Evolutionary conservation across 192 early-diverging fungal genomes (phyloP).

Genomic region (Mycoemilia scoparia): DNA sequence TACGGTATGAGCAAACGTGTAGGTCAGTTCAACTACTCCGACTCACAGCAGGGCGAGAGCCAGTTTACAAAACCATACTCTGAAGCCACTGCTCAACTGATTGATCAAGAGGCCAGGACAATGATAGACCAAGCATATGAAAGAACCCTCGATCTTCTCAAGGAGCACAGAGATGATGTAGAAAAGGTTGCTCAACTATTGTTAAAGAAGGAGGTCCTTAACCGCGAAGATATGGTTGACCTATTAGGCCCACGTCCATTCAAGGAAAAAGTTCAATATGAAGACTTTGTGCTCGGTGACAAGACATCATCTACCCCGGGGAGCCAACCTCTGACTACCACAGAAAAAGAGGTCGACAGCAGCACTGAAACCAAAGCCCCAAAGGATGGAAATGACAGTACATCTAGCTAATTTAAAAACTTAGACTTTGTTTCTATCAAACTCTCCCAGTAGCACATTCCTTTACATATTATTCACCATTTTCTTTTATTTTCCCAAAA

Average conservation of each 20-base stretch:
- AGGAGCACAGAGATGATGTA: conserved; percentile 64
- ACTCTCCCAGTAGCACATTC: too few species aligned
- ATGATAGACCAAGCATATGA: conserved; percentile 67
- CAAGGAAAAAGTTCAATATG: conserved; percentile 48
- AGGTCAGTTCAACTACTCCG: conserved; percentile 70
- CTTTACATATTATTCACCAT: too few species aligned
- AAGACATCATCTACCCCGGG: conserved; percentile 10
- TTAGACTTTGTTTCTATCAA: too few species aligned
- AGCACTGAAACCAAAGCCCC: too few species aligned
- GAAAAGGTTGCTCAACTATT: conserved; percentile 83
- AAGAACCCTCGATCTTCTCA: conserved; percentile 66
- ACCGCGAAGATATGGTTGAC: conserved; percentile 86
- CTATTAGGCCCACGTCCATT: conserved; percentile 74
- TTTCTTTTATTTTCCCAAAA: too few species aligned
- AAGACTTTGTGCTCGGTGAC: conserved; percentile 38
- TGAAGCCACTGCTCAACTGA: conserved; percentile 82
- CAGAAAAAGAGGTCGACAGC: too few species aligned
- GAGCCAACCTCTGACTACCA: too few species aligned
- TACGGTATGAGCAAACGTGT: conserved; percentile 88
- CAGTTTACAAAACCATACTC: conserved; percentile 91
- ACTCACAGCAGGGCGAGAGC: conserved; percentile 43
- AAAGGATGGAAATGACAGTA: too few species aligned
- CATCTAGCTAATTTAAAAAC: too few species aligned
- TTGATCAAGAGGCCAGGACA: conserved; percentile 83
- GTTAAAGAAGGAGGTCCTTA: conserved; percentile 92